These are phyloP conservation scores for Allomyces macrogynus DNA, from an alignment of 192 early-diverging fungal genomes.

Conservation along the genomic window DNA sequence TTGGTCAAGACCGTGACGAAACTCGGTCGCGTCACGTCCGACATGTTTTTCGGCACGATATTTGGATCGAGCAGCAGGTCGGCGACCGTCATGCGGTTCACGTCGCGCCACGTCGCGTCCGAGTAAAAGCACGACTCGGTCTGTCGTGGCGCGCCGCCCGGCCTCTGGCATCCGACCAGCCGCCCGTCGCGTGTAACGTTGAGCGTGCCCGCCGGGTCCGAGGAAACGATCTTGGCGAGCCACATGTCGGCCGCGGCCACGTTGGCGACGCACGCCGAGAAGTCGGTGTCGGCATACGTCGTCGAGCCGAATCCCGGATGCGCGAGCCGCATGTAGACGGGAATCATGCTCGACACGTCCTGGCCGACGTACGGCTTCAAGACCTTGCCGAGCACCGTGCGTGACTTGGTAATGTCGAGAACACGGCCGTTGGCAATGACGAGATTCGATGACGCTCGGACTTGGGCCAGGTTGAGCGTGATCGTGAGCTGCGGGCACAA, in stretches of 20 bases:
- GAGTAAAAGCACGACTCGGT: not conserved
- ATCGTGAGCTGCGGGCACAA: not conserved
- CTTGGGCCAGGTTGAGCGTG: too few species aligned
- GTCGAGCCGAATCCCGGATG: not conserved
- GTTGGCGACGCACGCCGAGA: not conserved
- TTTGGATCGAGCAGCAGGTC: not conserved
- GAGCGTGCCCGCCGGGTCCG: not conserved
- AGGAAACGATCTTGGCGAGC: not conserved
- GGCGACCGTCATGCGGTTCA: not conserved
- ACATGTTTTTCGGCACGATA: not conserved
- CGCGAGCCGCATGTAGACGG: not conserved
- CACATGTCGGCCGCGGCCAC: not conserved
- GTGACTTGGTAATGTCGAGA: not conserved
- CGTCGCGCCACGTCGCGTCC: not conserved
- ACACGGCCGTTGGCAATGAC: not conserved
- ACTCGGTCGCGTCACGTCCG: not conserved
- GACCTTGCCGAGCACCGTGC: not conserved
- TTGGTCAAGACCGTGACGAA: not conserved
- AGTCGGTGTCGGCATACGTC: not conserved
- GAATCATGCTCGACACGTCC: not conserved
- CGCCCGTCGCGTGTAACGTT: not conserved
- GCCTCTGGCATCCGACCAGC: not conserved
- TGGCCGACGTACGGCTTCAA: not conserved
- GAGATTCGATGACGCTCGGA: conserved; percentile 17
- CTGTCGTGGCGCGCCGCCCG: not conserved